phyloP scores from a whole-genome alignment of 2,329 filamentous ascomycete species.

The Allantophomopsis lycopodina region DNA sequence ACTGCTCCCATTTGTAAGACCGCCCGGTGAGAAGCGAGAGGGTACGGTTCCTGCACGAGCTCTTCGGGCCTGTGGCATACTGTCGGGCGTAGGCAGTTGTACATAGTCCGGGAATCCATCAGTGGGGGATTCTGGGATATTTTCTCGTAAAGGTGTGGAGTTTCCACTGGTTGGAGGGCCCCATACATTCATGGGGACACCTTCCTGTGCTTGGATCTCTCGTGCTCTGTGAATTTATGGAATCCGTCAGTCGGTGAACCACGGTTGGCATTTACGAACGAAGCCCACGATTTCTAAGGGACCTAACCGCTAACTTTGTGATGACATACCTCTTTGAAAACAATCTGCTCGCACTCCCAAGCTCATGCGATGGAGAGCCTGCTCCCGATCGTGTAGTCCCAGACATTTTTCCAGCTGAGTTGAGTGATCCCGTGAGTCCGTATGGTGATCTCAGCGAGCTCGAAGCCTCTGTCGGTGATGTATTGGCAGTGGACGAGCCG shows the following conservation, averaged over 20 bases:
- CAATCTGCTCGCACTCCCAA: constrained; percentile 55
- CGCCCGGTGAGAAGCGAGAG: constrained; percentile 76
- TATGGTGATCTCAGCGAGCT: constrained; percentile 60
- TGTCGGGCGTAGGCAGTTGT: constrained; percentile 52
- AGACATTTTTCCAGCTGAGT: constrained; percentile 42
- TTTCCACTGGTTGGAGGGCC: constrained; percentile 93
- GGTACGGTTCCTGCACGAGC: constrained; percentile 92
- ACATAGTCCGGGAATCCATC: constrained; percentile 91
- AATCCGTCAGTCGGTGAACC: neutral
- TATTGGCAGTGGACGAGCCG: constrained; percentile 65
- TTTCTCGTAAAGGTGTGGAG: constrained; percentile 90
- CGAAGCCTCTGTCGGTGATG: constrained; percentile 65
- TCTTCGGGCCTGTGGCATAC: constrained; percentile 57
- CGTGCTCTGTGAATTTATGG: constrained; percentile 48
- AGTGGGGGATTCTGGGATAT: constrained; percentile 91
- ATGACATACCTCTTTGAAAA: constrained; percentile 78
- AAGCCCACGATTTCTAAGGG: too few relatives aligned
- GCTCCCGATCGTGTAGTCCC: constrained; percentile 62
- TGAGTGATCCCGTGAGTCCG: constrained; percentile 50
- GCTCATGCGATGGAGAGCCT: constrained; percentile 93
- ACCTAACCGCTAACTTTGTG: neutral
- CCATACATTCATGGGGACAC: constrained; percentile 67
- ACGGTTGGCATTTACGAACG: too few relatives aligned
- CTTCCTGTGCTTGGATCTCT: constrained; percentile 96
- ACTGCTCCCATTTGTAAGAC: constrained; percentile 37